Evolutionary conservation across 2,329 filamentous ascomycete species (phyloP).

Genomic region (Neurospora sp.): DNA sequence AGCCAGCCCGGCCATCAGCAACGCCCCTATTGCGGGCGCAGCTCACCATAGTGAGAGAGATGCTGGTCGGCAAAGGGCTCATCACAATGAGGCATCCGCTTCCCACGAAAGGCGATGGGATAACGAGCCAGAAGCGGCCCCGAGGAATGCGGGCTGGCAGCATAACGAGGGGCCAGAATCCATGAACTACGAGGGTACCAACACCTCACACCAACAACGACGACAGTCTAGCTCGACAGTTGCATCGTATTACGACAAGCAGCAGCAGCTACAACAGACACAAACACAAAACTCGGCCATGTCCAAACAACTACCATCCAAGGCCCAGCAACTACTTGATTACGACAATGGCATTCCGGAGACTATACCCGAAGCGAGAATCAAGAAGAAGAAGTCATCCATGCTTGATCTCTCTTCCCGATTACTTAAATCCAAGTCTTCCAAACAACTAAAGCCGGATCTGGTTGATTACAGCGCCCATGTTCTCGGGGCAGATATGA

Average conservation of each 20-base stretch:
- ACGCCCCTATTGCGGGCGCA: constrained; percentile 30
- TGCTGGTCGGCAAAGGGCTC: constrained; percentile 17
- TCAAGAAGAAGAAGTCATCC: constrained; percentile 38
- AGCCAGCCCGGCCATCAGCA: constrained; percentile 35
- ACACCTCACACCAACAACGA: constrained; percentile 36
- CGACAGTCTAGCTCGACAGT: constrained; percentile 46
- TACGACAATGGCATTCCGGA: constrained; percentile 27
- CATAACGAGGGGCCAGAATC: constrained; percentile 26
- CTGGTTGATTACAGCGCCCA: constrained; percentile 12
- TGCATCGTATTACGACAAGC: constrained; percentile 46
- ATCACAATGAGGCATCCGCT: constrained; percentile 18
- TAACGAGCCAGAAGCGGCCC: constrained; percentile 31
- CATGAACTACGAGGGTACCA: constrained; percentile 18
- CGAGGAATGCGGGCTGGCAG: constrained; percentile 16
- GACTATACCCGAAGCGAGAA: constrained; percentile 15
- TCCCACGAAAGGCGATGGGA: constrained; percentile 29
- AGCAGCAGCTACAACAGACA: constrained; percentile 46
- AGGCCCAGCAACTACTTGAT: constrained; percentile 37
- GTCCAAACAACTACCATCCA: constrained; percentile 43
- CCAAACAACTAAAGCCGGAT: constrained; percentile 24
- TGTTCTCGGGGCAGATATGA: constrained; percentile 28
- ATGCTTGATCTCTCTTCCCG: constrained; percentile 40
- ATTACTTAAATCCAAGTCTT: constrained; percentile 23
- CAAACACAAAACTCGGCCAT: constrained; percentile 50
- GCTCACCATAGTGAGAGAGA: constrained; percentile 22